Evolutionary conservation across 1,284 basidiomycete genomes (phyloP).

Genomic region (Sporisorium exsertum): DNA sequence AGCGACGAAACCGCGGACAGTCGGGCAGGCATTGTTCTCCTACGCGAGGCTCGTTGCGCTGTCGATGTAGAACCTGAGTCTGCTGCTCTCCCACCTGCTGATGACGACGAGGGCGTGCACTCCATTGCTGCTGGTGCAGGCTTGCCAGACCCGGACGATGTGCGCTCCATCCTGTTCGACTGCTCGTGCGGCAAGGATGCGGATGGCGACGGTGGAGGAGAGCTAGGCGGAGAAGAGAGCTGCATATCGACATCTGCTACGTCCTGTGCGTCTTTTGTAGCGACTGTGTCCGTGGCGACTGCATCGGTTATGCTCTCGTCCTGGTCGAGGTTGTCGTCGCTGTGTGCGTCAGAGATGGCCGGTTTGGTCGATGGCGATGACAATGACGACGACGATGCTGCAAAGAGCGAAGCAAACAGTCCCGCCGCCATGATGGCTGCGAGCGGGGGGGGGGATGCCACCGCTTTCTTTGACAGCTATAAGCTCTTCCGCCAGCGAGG

Average conservation of each 20-base stretch:
- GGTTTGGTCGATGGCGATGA: background rate
- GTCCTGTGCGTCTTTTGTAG: slow-evolving; percentile 22
- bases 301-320: slow-evolving; percentile 13
- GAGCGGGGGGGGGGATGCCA: background rate
- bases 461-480: no score
- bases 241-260: slow-evolving; percentile 35
- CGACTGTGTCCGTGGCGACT: background rate
- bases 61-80: slow-evolving; percentile 12
- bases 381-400: slow-evolving; percentile 11
- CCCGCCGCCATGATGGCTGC: slow-evolving; percentile 23
- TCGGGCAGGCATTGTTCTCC: slow-evolving; percentile 51
- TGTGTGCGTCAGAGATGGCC: background rate
- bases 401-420: slow-evolving; percentile 41
- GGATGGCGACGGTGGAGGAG: slow-evolving; percentile 18
- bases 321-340: slow-evolving; percentile 14
- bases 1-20: slow-evolving; percentile 52
- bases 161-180: slow-evolving; percentile 9
- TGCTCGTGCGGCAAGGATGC: background rate
- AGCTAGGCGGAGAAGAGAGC: slow-evolving; percentile 39
- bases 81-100: no score
- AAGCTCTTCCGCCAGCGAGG: background rate
- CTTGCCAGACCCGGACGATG: slow-evolving; percentile 15
- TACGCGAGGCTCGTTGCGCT: slow-evolving; percentile 28
- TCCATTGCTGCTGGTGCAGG: slow-evolving; percentile 3
- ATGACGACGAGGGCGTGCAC: background rate